Conservation (phyloP, 2,329 filamentous ascomycete species). For the Cercospora janseana region DNA sequence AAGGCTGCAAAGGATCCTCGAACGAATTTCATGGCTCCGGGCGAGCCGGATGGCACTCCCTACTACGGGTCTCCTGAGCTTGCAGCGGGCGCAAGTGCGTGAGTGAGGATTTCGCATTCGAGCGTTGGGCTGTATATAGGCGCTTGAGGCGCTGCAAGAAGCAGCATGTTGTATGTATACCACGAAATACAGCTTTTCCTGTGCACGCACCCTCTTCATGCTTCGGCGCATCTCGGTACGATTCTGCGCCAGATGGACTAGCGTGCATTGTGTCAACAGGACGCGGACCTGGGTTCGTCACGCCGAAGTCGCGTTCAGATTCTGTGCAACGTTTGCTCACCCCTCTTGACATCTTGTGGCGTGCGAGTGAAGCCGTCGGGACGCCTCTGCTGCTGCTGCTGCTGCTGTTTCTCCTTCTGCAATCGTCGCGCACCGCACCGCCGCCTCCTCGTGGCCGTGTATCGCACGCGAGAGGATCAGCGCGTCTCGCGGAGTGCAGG, state of each 20-base stretch:
- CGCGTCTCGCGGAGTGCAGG: too few species aligned
- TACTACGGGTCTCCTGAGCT: conserved; percentile 39
- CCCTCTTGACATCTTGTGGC: too few species aligned
- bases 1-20: conserved; percentile 63
- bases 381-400: too few species aligned
- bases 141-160: conserved; percentile 22
- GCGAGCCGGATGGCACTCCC: conserved; percentile 41
- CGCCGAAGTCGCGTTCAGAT: neutral
- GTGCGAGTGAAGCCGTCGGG: too few species aligned
- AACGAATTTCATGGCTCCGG: conserved; percentile 54
- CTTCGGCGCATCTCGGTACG: neutral
- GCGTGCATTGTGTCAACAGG: neutral
- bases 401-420: too few species aligned
- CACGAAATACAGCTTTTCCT: conserved; percentile 16
- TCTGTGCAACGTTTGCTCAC: too few species aligned
- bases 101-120: conserved; percentile 1
- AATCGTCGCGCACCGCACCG: too few species aligned
- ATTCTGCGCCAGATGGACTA: conserved; percentile 4
- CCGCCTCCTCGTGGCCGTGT: too few species aligned
- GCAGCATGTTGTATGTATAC: conserved; percentile 22
- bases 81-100: conserved; percentile 28
- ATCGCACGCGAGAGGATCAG: too few species aligned
- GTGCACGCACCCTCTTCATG: conserved; percentile 3
- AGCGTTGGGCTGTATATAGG: conserved; percentile 22
- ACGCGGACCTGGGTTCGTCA: neutral